Conservation (phyloP, 2,329 filamentous ascomycete species). For the Neoarthrinium moseri region DNA sequence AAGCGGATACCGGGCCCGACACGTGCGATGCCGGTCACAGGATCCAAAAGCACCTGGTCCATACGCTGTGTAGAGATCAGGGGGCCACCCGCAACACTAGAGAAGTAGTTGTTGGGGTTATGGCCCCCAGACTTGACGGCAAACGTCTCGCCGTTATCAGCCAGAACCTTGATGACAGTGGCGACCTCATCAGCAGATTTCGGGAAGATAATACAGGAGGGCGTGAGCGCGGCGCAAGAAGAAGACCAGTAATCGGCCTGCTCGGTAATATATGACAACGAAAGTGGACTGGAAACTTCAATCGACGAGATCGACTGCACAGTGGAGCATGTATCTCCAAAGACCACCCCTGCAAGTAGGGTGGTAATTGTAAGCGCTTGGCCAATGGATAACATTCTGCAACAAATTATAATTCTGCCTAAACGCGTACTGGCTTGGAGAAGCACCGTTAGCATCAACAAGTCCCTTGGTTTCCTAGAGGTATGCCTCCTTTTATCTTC, state of each 20-base stretch:
- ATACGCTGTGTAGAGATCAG: constrained; percentile 47
- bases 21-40: constrained; percentile 33
- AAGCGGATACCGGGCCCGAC: constrained; percentile 46
- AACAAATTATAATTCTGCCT: too few relatives aligned
- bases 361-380: not conserved
- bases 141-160: constrained; percentile 44
- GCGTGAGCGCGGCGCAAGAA: constrained; percentile 39
- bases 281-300: constrained; percentile 30
- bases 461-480: too few relatives aligned
- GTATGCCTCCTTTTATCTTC: not conserved
- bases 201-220: constrained; percentile 47
- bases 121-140: constrained; percentile 59
- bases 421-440: too few relatives aligned
- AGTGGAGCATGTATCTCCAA: constrained; percentile 36
- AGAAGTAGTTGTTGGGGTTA: constrained; percentile 50
- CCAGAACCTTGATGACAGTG: constrained; percentile 46
- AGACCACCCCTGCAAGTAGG: constrained; percentile 15
- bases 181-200: constrained; percentile 51
- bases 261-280: constrained; percentile 34
- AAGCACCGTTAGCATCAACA: too few relatives aligned
- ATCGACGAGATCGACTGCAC: constrained; percentile 31
- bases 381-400: not conserved
- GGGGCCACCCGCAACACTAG: constrained; percentile 47
- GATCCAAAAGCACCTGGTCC: constrained; percentile 37
- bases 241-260: constrained; percentile 45